Percentiles rank a stretch among this genome's conserved stretches.
phyloP scores from a whole-genome alignment of 108 stramenopile genomes.

The Schizochytrium sp. region DNA sequence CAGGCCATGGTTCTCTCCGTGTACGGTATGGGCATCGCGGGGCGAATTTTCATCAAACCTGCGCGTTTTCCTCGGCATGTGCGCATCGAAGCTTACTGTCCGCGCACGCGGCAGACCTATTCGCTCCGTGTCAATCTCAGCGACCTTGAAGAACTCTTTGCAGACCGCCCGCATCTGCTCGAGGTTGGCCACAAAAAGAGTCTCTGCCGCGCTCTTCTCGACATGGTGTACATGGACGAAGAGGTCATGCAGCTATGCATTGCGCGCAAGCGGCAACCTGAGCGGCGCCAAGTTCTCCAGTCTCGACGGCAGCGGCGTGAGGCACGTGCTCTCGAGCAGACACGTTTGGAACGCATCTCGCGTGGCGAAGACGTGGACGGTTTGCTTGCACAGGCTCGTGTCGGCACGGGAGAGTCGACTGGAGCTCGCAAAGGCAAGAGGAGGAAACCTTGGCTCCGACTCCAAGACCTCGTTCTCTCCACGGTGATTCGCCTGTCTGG shows the following conservation, averaged over 20 bases:
- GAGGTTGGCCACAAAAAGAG: neutral
- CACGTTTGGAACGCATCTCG: neutral
- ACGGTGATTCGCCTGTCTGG: neutral
- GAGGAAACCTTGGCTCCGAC: neutral
- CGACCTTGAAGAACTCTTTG: neutral
- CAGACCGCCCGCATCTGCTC: neutral
- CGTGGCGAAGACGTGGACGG: neutral
- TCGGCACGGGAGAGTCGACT: neutral
- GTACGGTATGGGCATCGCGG: slow-evolving; percentile 4
- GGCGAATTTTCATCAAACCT: neutral
- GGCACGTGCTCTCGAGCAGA: neutral
- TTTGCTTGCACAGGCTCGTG: neutral
- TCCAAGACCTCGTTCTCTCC: neutral
- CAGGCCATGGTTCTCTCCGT: neutral
- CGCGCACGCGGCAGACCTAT: neutral
- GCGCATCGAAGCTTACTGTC: neutral
- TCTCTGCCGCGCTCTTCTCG: neutral
- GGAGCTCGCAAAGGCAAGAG: neutral
- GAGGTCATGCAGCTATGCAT: neutral
- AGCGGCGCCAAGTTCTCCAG: neutral
- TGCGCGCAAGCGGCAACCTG: neutral
- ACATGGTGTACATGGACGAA: neutral
- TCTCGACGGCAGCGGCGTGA: neutral
- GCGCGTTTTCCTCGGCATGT: neutral
- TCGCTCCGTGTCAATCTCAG: neutral